phyloP scores from a whole-genome alignment of 148 eudicot species.

The Rhododendron griersonianum region DNA sequence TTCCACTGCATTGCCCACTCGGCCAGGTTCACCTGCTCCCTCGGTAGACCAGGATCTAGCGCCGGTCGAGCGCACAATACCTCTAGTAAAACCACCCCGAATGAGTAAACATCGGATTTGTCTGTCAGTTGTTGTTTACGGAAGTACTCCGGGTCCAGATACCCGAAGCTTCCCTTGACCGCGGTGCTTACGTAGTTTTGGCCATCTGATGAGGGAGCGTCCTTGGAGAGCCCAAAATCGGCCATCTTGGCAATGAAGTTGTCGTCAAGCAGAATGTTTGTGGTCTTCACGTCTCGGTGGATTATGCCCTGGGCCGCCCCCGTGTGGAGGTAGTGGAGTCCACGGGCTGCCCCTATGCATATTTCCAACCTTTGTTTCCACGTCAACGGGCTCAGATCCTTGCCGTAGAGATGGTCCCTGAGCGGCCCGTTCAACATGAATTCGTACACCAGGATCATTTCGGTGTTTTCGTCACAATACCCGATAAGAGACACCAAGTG shows the following conservation, averaged over 20 bases:
- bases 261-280: conserved; percentile 45
- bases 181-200: conserved; percentile 64
- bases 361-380: conserved; percentile 51
- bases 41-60: conserved; percentile 62
- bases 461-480: conserved; percentile 45
- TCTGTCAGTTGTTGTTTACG: conserved; percentile 86
- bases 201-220: conserved; percentile 31
- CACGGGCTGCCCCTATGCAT: conserved; percentile 48
- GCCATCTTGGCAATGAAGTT: conserved; percentile 42
- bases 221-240: conserved; percentile 50
- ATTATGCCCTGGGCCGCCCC: conserved; percentile 51
- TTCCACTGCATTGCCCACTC: conserved; percentile 86
- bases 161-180: conserved; percentile 88
- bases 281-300: conserved; percentile 54
- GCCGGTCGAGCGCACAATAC: conserved; percentile 82
- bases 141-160: conserved; percentile 92
- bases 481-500: conserved; percentile 52
- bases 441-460: conserved; percentile 57
- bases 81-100: conserved; percentile 84
- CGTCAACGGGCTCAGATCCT: conserved; percentile 16
- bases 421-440: conserved; percentile 51
- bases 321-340: conserved; percentile 56
- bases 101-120: conserved; percentile 89
- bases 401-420: conserved; percentile 45
- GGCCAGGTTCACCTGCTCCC: conserved; percentile 89